Conservation (phyloP, 345 rosid genomes). For the Citrus inodora region DNA sequence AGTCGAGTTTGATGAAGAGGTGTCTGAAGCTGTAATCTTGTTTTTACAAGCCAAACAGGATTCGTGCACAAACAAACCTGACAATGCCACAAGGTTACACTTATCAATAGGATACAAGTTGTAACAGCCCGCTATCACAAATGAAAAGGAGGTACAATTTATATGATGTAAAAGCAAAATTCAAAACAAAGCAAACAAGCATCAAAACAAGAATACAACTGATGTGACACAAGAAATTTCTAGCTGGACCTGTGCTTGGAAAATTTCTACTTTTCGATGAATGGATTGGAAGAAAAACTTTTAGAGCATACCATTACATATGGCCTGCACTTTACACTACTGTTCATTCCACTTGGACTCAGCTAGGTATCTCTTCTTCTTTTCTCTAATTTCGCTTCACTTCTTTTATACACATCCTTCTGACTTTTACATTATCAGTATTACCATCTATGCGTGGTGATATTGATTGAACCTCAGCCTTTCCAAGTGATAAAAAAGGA, state of each 20-base stretch:
- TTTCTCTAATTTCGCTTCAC: neutral
- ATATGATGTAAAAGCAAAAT: neutral
- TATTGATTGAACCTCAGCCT: neutral
- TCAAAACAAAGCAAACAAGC: neutral
- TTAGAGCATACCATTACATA: neutral
- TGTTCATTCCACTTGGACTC: neutral
- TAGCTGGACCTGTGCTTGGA: neutral
- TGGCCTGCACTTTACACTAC: neutral
- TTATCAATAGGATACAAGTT: constrained; percentile 8
- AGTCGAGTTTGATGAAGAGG: constrained; percentile 73
- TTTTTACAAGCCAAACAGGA: constrained; percentile 93
- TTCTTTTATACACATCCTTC: neutral
- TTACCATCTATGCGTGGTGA: neutral
- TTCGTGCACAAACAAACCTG: constrained; percentile 91
- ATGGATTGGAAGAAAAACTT: neutral
- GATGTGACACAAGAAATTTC: neutral
- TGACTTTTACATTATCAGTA: neutral
- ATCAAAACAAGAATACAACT: neutral
- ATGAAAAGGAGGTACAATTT: neutral
- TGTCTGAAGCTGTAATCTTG: constrained; percentile 92
- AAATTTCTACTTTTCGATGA: neutral
- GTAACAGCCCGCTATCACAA: neutral
- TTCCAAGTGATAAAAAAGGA: constrained; percentile 12
- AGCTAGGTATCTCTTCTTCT: neutral
- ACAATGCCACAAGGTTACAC: constrained; percentile 14